Conservation (phyloP, 768 basidiomycete genomes). For the Hypholoma sublateritium region DNA sequence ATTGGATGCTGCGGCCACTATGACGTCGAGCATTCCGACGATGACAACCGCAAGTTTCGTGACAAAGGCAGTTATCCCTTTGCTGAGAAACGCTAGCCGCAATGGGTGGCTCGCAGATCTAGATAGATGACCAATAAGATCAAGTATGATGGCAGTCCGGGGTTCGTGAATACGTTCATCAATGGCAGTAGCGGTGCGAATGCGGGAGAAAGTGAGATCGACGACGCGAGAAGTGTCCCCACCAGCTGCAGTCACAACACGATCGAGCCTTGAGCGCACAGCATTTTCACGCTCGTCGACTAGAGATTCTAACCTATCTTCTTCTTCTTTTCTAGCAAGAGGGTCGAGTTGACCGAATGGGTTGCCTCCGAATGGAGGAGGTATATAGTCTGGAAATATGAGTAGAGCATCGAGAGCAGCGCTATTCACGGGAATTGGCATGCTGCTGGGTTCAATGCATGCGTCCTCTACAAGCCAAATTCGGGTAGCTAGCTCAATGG, state of each 20-base stretch:
- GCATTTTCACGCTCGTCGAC: not conserved
- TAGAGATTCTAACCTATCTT: not conserved
- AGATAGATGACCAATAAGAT: slow-evolving; percentile 32
- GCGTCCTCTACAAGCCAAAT: not conserved
- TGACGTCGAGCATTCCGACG: slow-evolving; percentile 17
- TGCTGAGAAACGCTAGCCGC: slow-evolving; percentile 30
- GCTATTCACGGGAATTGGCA: not conserved
- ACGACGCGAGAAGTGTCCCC: slow-evolving; percentile 27
- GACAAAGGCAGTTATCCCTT: slow-evolving; percentile 27
- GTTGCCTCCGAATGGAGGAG: not conserved
- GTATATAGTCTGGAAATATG: not conserved
- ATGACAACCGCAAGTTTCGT: slow-evolving; percentile 31
- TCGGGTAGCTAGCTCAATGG: not conserved
- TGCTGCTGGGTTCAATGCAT: not conserved
- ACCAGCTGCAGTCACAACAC: slow-evolving; percentile 27
- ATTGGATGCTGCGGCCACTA: not conserved
- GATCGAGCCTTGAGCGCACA: slow-evolving; percentile 19
- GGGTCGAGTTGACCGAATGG: not conserved
- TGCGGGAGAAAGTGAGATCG: slow-evolving; percentile 26
- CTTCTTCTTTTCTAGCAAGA: not conserved
- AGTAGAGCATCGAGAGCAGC: not conserved
- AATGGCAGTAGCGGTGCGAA: slow-evolving; percentile 19
- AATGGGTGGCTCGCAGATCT: slow-evolving; percentile 25
- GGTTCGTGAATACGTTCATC: slow-evolving; percentile 16
- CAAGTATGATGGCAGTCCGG: slow-evolving; percentile 24